Percentiles rank a stretch among this genome's conserved stretches.
Evolutionary conservation across 2,329 filamentous ascomycete species (phyloP).

Genomic region (Botryosphaeria dothidea): DNA sequence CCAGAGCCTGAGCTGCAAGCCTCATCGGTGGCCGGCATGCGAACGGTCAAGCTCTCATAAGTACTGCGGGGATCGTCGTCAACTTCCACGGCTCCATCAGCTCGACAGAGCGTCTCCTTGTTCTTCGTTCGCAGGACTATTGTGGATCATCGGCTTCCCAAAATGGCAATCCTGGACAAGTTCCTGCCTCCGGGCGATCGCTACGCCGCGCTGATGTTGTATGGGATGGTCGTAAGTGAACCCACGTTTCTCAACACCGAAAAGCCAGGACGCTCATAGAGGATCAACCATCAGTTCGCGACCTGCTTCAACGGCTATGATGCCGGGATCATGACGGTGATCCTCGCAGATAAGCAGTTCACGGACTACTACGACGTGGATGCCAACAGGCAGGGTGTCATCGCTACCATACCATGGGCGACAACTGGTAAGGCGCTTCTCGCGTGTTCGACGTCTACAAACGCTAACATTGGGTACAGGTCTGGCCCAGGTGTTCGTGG

Average conservation of each 20-base stretch:
- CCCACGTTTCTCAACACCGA: no score
- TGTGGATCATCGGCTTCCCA: not conserved
- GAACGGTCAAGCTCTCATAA: not conserved
- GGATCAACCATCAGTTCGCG: no score
- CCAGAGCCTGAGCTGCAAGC: not conserved
- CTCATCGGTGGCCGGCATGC: not conserved
- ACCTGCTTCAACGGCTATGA: conserved; percentile 48
- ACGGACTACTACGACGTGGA: conserved; percentile 43
- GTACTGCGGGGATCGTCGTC: not conserved
- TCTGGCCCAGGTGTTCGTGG: conserved; percentile 42
- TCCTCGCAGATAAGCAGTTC: conserved; percentile 46
- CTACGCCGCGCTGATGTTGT: conserved; percentile 38
- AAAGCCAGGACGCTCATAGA: no score
- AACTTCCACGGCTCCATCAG: not conserved
- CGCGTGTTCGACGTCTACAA: not conserved
- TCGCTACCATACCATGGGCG: conserved; percentile 47
- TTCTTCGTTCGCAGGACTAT: not conserved
- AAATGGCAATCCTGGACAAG: conserved; percentile 34
- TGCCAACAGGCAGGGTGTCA: conserved; percentile 36
- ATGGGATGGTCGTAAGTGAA: conserved; percentile 47
- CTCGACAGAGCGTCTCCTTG: not conserved
- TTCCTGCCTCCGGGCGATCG: conserved; percentile 44
- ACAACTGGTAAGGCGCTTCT: conserved; percentile 32
- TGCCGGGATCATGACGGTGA: conserved; percentile 47
- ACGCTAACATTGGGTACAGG: conserved; percentile 22